Conservation (phyloP, 176 grass and related monocot species). For the Luzula sylvatica region DNA sequence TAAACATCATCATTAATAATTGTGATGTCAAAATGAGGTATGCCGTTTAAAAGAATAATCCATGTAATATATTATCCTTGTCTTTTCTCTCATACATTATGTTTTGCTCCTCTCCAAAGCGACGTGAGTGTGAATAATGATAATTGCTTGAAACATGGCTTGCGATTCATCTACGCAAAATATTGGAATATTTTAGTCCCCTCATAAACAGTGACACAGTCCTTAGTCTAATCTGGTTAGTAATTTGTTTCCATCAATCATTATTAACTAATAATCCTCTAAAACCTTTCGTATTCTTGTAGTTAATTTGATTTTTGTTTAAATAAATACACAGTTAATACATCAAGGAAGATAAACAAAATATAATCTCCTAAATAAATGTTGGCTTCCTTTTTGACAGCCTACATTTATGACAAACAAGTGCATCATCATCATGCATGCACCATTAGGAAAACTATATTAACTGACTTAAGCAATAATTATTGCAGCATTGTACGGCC, state of each 20-base stretch:
- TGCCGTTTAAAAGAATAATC: no score
- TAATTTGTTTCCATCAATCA: constrained; percentile 59
- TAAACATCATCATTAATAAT: no score
- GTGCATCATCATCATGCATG: no score
- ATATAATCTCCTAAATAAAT: no score
- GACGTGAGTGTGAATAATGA: constrained; percentile 30
- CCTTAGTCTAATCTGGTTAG: constrained; percentile 49
- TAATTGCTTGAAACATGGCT: constrained; percentile 13
- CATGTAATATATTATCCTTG: no score
- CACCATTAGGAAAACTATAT: constrained; percentile 33
- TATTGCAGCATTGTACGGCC: constrained; percentile 34
- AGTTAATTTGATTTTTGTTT: not conserved
- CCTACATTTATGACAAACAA: no score
- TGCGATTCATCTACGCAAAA: constrained; percentile 50
- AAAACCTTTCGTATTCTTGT: not conserved
- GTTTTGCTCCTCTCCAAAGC: constrained; percentile 38
- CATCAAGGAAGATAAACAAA: no score
- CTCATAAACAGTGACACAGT: no score
- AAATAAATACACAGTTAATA: no score
- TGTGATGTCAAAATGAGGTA: no score
- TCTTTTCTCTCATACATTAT: no score
- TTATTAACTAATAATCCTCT: constrained; percentile 10
- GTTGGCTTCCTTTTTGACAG: no score
- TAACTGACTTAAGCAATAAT: constrained; percentile 53
- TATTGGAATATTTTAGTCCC: constrained; percentile 22